Conservation (phyloP, 441 rosid species). For the Arabidopsis lyrata region DNA sequence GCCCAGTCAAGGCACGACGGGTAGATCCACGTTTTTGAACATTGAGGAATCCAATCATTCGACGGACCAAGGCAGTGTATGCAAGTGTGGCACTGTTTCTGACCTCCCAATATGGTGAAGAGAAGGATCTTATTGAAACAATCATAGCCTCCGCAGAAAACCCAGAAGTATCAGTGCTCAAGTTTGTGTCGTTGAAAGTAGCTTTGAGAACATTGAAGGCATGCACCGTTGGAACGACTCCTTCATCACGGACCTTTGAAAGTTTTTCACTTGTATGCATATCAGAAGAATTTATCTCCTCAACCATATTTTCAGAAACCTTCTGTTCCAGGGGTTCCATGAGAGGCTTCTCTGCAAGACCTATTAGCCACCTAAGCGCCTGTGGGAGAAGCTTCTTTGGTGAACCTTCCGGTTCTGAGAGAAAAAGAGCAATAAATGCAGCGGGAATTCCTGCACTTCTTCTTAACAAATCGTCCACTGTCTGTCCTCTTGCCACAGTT, state of each 20-base stretch:
- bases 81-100: conserved; percentile 95
- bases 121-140: conserved; percentile 79
- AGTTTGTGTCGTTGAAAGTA: conserved; percentile 94
- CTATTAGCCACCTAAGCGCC: conserved; percentile 87
- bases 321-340: conserved; percentile 47
- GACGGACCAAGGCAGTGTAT: conserved; percentile 88
- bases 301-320: conserved; percentile 39
- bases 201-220: conserved; percentile 95
- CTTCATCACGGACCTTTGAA: conserved; percentile 94
- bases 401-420: conserved; percentile 93
- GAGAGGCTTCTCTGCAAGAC: conserved; percentile 73
- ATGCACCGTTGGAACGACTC: conserved; percentile 94
- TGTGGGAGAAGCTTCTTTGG: conserved; percentile 95
- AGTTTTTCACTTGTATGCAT: conserved; percentile 52
- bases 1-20: conserved; percentile 86
- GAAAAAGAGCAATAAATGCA: conserved; percentile 92
- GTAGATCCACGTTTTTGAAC: conserved; percentile 91
- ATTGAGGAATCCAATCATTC: conserved; percentile 94
- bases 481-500: conserved; percentile 88
- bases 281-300: conserved; percentile 46
- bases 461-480: conserved; percentile 90
- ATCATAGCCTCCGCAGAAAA: conserved; percentile 95
- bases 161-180: conserved; percentile 94
- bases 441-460: conserved; percentile 99
- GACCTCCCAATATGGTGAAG: conserved; percentile 98